Conservation (phyloP, 2,329 filamentous ascomycete species). For the Penicillium expansum region DNA sequence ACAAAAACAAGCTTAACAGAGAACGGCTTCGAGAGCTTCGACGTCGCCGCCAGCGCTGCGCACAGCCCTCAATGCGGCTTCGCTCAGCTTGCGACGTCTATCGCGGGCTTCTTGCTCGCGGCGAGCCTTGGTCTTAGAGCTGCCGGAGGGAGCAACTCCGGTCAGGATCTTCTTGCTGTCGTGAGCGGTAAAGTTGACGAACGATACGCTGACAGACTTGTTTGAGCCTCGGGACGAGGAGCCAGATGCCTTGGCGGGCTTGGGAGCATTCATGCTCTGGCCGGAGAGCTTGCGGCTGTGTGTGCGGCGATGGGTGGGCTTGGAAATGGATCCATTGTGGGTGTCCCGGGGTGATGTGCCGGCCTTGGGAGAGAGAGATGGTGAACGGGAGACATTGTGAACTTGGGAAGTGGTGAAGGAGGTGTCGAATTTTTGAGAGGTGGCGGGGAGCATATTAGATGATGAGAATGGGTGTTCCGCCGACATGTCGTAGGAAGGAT, state of each 20-base stretch:
- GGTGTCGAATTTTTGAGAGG: slow-evolving; percentile 27
- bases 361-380: slow-evolving; percentile 39
- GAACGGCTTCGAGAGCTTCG: slow-evolving; percentile 42
- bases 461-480: slow-evolving; percentile 32
- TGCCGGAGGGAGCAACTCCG: slow-evolving; percentile 87
- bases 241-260: slow-evolving; percentile 32
- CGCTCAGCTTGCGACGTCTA: slow-evolving; percentile 54
- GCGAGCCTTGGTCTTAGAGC: slow-evolving; percentile 89
- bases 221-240: slow-evolving; percentile 32
- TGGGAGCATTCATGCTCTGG: slow-evolving; percentile 32
- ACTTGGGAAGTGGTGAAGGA: slow-evolving; percentile 31
- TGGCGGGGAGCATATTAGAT: slow-evolving; percentile 22
- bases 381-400: slow-evolving; percentile 33
- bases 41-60: slow-evolving; percentile 47
- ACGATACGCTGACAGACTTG: slow-evolving; percentile 55
- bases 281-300: slow-evolving; percentile 43
- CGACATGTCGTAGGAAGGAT: slow-evolving; percentile 36
- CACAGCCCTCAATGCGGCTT: slow-evolving; percentile 45
- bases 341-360: slow-evolving; percentile 31
- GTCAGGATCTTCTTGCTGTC: slow-evolving; percentile 78
- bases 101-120: slow-evolving; percentile 85
- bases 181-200: slow-evolving; percentile 85
- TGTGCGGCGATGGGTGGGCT: slow-evolving; percentile 35
- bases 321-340: slow-evolving; percentile 24
- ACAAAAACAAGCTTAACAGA: slow-evolving; percentile 30